Percentiles rank a stretch among this genome's conserved stretches.
These are phyloP conservation scores for Urochloa ruziziensis DNA, from an alignment of 176 grass and related monocot species.

Conservation along the genomic window DNA sequence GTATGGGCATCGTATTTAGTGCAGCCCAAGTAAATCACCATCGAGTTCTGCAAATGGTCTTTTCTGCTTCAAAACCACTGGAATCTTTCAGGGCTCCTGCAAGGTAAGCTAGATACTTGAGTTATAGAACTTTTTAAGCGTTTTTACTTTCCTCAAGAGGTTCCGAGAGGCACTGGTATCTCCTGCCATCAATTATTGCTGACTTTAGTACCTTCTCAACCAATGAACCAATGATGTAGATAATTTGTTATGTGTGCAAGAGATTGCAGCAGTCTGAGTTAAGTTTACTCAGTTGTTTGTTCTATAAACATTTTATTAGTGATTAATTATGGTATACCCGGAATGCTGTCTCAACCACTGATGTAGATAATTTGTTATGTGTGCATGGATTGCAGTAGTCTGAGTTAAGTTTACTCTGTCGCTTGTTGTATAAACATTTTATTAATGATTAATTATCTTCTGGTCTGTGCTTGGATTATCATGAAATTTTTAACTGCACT, in stretches of 20 bases:
- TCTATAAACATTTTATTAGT: not conserved
- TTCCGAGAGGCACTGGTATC: not conserved
- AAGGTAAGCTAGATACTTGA: constrained; percentile 19
- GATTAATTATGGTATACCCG: too few species aligned
- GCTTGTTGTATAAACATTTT: not conserved
- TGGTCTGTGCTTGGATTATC: not conserved
- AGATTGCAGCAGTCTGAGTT: too few species aligned
- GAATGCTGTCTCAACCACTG: too few species aligned
- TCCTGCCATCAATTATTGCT: not conserved
- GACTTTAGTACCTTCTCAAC: not conserved
- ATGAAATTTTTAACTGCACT: not conserved
- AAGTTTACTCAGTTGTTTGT: too few species aligned
- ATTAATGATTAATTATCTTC: constrained; percentile 12
- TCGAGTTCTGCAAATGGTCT: constrained; percentile 2
- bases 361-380: too few species aligned
- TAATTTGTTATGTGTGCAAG: not conserved
- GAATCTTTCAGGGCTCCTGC: constrained; percentile 10
- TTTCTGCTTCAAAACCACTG: constrained; percentile 24
- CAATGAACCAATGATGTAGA: constrained; percentile 5
- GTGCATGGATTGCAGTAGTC: not conserved
- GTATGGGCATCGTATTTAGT: constrained; percentile 95
- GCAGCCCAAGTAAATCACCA: constrained; percentile 40
- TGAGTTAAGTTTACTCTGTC: not conserved
- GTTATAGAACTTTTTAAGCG: not conserved
- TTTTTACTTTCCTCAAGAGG: not conserved